Percentiles rank a stretch among this genome's conserved stretches.
phyloP scores from a whole-genome alignment of 805 yeast species.

The Saccharomycopsis sp. region DNA sequence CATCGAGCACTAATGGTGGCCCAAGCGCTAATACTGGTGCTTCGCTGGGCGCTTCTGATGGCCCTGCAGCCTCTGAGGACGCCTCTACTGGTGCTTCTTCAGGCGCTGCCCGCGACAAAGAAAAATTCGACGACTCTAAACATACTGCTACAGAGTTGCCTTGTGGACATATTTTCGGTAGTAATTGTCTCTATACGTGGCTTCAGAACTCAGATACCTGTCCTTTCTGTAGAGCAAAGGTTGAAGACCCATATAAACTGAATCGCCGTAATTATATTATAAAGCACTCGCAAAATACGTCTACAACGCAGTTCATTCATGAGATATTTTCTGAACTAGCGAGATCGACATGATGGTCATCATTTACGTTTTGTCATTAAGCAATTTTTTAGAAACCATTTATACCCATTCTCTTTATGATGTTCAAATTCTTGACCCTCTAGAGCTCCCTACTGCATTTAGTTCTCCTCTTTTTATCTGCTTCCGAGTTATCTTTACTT shows the following conservation, averaged over 20 bases:
- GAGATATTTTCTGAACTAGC: neutral
- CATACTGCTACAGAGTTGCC: conserved; percentile 74
- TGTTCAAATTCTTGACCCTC: too few species aligned
- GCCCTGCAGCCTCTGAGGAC: neutral
- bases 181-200: conserved; percentile 79
- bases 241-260: conserved; percentile 29
- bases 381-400: neutral
- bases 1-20: too few species aligned
- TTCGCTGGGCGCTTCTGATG: neutral
- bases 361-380: too few species aligned
- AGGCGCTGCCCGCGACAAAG: neutral
- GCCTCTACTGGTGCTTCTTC: neutral
- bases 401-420: neutral
- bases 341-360: neutral
- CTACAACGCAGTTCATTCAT: neutral
- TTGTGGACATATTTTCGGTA: conserved; percentile 82
- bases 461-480: too few species aligned
- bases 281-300: neutral
- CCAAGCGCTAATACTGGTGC: too few species aligned
- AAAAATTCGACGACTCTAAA: neutral
- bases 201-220: conserved; percentile 64
- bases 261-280: neutral
- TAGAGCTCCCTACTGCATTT: too few species aligned
- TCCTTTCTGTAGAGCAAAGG: conserved; percentile 71
- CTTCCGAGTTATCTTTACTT: too few species aligned